phyloP scores from a whole-genome alignment of 2,329 filamentous ascomycete genomes.

The Penicillium sp. region DNA sequence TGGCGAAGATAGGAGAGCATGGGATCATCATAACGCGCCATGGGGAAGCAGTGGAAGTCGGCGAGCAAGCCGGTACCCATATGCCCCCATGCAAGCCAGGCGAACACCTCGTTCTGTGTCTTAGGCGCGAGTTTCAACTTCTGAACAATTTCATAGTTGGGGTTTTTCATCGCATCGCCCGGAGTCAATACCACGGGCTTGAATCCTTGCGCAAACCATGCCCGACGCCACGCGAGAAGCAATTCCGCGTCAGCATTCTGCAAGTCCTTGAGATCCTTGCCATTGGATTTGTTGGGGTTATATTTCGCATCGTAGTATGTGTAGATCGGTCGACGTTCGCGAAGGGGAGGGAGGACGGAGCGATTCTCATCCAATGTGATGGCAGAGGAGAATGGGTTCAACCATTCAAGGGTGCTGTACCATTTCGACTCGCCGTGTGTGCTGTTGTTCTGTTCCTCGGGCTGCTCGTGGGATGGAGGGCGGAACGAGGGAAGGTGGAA shows the following conservation, averaged over 20 bases:
- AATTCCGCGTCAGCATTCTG: conserved; percentile 74
- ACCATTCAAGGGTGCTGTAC: conserved; percentile 88
- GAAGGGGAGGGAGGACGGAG: conserved; percentile 75
- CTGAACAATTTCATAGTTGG: conserved; percentile 70
- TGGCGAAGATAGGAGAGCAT: conserved; percentile 70
- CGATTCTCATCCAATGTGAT: conserved; percentile 78
- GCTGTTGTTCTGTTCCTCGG: conserved; percentile 72
- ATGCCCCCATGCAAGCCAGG: conserved; percentile 89
- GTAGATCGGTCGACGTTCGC: conserved; percentile 71
- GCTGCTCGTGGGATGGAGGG: conserved; percentile 67
- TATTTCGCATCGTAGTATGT: conserved; percentile 78
- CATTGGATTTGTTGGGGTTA: conserved; percentile 35
- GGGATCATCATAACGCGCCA: conserved; percentile 71
- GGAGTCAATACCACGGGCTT: conserved; percentile 75
- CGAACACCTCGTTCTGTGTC: conserved; percentile 69
- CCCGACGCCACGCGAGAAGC: conserved; percentile 81
- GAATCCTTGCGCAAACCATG: conserved; percentile 96
- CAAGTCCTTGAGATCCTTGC: conserved; percentile 59
- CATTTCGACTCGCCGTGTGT: conserved; percentile 75
- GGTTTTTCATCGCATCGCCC: conserved; percentile 79
- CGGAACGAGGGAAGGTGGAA: conserved; percentile 63
- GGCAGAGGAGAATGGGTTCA: conserved; percentile 81
- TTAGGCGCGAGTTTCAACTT: conserved; percentile 54
- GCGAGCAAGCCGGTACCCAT: conserved; percentile 82
- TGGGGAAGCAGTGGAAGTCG: conserved; percentile 78